Evolutionary conservation across 305 asterid genomes (phyloP).

Genomic region (Fraxinus floribunda): DNA sequence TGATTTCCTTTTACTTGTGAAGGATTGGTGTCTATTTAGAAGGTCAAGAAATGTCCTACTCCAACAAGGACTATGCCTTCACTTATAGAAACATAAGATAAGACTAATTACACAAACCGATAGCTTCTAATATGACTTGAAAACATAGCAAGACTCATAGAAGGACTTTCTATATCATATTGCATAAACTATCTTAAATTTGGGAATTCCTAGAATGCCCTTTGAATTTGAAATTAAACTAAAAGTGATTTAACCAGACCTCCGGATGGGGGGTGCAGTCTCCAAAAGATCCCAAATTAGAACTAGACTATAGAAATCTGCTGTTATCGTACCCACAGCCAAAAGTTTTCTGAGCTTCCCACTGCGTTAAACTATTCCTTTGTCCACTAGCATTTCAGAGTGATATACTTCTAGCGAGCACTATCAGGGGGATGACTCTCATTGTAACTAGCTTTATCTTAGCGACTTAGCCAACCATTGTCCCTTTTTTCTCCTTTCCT

Average conservation of each 20-base stretch:
- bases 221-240: neutral
- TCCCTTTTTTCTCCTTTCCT: neutral
- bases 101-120: neutral
- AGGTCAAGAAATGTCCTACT: neutral
- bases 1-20: neutral
- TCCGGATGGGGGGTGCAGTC: neutral
- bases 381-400: neutral
- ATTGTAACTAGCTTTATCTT: neutral
- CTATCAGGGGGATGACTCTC: neutral
- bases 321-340: neutral
- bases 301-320: neutral
- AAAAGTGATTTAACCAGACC: neutral
- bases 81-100: neutral
- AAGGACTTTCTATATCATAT: neutral
- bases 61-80: neutral
- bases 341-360: neutral
- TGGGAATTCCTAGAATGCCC: neutral
- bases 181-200: neutral
- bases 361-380: neutral
- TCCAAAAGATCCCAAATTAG: neutral
- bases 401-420: neutral
- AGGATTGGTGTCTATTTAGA: neutral
- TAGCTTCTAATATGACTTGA: neutral
- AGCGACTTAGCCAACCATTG: neutral
- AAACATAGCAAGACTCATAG: neutral